Evolutionary conservation across 1,139 yeast genomes (phyloP), one percentile per base, ranked within the genome.

Genomic region (Debaryomyces psychrophilus): DNA sequence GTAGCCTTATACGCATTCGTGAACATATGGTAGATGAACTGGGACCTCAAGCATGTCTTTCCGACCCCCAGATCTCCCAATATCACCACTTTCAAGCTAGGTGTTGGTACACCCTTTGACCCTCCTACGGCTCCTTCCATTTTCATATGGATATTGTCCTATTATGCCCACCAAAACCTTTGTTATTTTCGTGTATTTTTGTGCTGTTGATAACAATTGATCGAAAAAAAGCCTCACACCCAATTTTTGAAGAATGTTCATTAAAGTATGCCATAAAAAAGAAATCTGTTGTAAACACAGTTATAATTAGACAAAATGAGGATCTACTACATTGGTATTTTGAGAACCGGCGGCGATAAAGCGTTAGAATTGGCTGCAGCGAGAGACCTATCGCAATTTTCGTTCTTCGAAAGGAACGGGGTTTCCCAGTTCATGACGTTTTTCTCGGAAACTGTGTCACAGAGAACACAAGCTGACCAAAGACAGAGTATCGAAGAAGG

Each of bases 401-500:
- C 95, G 36, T 95, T 88, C 68, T 92, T 95, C 64, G 95, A 90
- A 69, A 77, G 95, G 56, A 71, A 77, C 49, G 81, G 82, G 51
- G 90, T 85, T 25, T 79, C 85, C 5, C 97, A 93, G 68, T 93
- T 93, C 70, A 89, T 93, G 97, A 82, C 95, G 3, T 95, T 95
- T 66, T 92, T 93, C 68, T 81, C 96, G 18, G 89, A 84, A 59
- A 93, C 99, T 5, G 93, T 93, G 20, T 84, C 96, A 8, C 86
- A 85, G 55, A 83, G 99, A 69, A 95, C 99, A 1, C 71, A 77
- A 33, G 77, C 92, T 2, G 97, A 97, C 34, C 95, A 90, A 68
- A 85, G 99, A 68, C 99, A 93, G 69, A 82, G 92, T 62, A 89
- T 93, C 44, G 97, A 93, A 65, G 97, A 93, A 67, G 95, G 95